Base-by-base conservation (phyloP, 148 eudicot genomes). In the Rhododendron molle region DNA sequence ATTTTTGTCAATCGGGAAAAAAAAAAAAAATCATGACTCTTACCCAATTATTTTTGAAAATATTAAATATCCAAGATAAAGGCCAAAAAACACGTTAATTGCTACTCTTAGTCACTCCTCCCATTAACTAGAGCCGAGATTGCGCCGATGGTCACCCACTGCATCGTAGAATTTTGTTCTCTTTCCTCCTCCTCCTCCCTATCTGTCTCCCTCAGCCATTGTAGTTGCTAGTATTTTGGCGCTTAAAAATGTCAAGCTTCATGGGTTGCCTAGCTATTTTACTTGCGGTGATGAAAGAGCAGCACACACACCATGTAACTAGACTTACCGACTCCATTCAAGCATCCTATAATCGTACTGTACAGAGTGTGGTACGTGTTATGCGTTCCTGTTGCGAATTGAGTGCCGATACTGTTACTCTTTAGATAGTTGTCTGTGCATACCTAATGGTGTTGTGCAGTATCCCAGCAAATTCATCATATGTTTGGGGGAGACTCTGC, bases 251-350 rank as follows among this genome's bases (percentile, higher is more conserved):
- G 58, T 52, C 16, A 3, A 52, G 58, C 20, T 52, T 62, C 95
- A 84, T 86, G 97, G 93, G 28, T 58, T 89, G 84, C 50, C 94
- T 38, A 87, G 89, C 88, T 93, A 91, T 87, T 90, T 88, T 88
- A 69, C 89, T 56, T 94, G 84, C 46, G 92, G 89, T 49, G 93
- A 92, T 81, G 93, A 88, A 52, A 89, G 94, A 84, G 88, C 86
- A 38, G 79, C 52, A 12, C 12, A 6, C 87, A n/a, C 88, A 85
- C 40, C 95, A 77, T 83, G 89, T 86, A 82, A 28, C 88, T 46
- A 91, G 92, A 90, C 96, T 93, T 83, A 86, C 91, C 4, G 92
- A 94, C 21, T 72, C 94, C 56, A 90, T 93, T 83, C 91, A 90
- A 84, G 94, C 94, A 78, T 92, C 96, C 44, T 95, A 95, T 85